Evolutionary conservation across 2,329 filamentous ascomycete species (phyloP), one percentile per base, ranked within the genome.

Genomic region (Colletotrichum lentis): DNA sequence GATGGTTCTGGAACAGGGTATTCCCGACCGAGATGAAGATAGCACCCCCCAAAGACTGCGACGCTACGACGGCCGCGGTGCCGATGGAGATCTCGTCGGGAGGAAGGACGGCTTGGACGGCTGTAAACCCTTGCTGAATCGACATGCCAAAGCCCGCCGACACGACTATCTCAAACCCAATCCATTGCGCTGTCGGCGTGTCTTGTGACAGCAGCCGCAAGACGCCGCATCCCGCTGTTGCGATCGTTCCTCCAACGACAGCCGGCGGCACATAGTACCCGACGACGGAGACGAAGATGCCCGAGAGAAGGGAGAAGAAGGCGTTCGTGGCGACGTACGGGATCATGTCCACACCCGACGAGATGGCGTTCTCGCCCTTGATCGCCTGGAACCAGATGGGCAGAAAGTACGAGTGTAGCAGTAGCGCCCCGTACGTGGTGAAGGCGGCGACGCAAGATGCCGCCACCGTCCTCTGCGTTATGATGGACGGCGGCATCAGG

Each of bases 161-260:
- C 18, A 73, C 76, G 5, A 85, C 72, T 5, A 85, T 75, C 73
- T 85, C 81, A 65, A 81, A 84, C 1, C 82, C 82, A 14, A 84
- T 78, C 81, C 81, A 84, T 47, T 76, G 74, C 5, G 73, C 76
- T 0, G 73, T 71, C 3, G 71, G 39, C 20, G 77, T 77, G 39
- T 72, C 64, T 14, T 75, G 71, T 7, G 76, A 73, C 3, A 82
- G 73, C 3, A 76, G 76, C 57, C 78, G 79, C n/a, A 81, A 71
- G 18, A 80, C 58, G 1, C 79, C 79, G 12, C 77, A 71, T 4
- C 76, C 77, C 2, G 79, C 62, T 3, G 77, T 77, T 24, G 78
- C 74, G 64, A 84, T 73, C 0, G 74, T 75, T n/a, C 70, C 71
- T 1, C 74, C 74, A 1, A 73, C 46, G 0, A 75, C 65, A 0